phyloP scores from a whole-genome alignment of 2,329 filamentous ascomycete species.

The Alternaria brassicicola region DNA sequence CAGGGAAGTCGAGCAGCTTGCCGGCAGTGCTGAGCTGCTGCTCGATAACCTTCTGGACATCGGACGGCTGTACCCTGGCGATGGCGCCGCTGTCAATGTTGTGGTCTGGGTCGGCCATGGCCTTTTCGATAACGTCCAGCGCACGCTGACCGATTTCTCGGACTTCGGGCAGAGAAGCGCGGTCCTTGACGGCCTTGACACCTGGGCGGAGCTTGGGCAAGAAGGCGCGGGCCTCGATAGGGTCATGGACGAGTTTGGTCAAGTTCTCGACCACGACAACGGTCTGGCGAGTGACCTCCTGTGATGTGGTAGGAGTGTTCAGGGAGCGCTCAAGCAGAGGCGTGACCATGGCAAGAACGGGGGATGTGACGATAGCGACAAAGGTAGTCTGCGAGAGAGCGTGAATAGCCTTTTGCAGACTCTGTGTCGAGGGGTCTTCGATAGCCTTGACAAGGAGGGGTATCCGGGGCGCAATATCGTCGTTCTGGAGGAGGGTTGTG shows the following conservation, averaged over 20 bases:
- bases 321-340: conserved; percentile 92
- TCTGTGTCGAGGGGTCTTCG: conserved; percentile 88
- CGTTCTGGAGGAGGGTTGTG: conserved; percentile 89
- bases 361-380: conserved; percentile 92
- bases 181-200: conserved; percentile 84
- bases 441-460: conserved; percentile 92
- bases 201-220: conserved; percentile 92
- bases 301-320: conserved; percentile 86
- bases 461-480: conserved; percentile 92
- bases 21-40: conserved; percentile 74
- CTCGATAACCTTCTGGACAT: conserved; percentile 77
- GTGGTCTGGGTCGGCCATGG: conserved; percentile 71
- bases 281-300: conserved; percentile 94
- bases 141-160: conserved; percentile 86
- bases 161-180: conserved; percentile 92
- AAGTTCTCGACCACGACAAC: conserved; percentile 97
- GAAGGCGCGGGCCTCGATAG: conserved; percentile 92
- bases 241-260: conserved; percentile 96
- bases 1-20: conserved; percentile 66
- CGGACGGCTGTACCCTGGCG: conserved; percentile 71
- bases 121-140: conserved; percentile 85
- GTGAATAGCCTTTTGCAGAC: conserved; percentile 93
- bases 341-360: conserved; percentile 90
- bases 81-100: conserved; percentile 62
- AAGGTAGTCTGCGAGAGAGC: conserved; percentile 98